These are phyloP conservation scores for Aspergillus amoenus DNA, from an alignment of 2,329 filamentous ascomycete genomes.

Conservation along the genomic window DNA sequence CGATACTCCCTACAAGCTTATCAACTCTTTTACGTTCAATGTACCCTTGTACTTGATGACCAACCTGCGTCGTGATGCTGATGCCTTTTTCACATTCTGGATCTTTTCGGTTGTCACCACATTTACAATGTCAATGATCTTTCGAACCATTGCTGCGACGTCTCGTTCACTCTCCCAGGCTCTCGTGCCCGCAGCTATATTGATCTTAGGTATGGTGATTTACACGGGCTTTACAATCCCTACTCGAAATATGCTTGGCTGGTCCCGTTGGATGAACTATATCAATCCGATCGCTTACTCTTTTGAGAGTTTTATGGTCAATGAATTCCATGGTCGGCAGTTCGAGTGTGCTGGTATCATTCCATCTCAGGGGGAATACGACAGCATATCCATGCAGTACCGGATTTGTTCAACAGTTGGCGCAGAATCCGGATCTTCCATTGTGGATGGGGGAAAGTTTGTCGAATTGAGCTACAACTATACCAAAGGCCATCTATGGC, in stretches of 20 bases:
- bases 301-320: constrained; percentile 78
- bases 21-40: constrained; percentile 76
- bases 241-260: constrained; percentile 65
- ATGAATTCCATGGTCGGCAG: constrained; percentile 70
- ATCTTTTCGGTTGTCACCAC: constrained; percentile 73
- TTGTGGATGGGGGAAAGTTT: constrained; percentile 62
- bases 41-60: constrained; percentile 83
- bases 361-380: constrained; percentile 45
- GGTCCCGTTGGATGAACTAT: constrained; percentile 83
- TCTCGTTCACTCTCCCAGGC: constrained; percentile 66
- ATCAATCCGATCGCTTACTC: constrained; percentile 76
- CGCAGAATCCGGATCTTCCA: constrained; percentile 51
- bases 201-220: constrained; percentile 47
- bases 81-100: constrained; percentile 82
- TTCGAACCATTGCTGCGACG: constrained; percentile 75
- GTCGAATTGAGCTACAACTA: constrained; percentile 58
- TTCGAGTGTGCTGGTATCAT: constrained; percentile 54
- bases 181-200: constrained; percentile 55
- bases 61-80: constrained; percentile 70
- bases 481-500: constrained; percentile 60
- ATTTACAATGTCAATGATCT: constrained; percentile 81
- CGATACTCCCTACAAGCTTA: constrained; percentile 79
- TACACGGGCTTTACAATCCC: constrained; percentile 51
- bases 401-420: constrained; percentile 61
- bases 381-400: constrained; percentile 36